phyloP scores from a whole-genome alignment of 164 flowering plant species.

The Chimonanthus salicifolius region DNA sequence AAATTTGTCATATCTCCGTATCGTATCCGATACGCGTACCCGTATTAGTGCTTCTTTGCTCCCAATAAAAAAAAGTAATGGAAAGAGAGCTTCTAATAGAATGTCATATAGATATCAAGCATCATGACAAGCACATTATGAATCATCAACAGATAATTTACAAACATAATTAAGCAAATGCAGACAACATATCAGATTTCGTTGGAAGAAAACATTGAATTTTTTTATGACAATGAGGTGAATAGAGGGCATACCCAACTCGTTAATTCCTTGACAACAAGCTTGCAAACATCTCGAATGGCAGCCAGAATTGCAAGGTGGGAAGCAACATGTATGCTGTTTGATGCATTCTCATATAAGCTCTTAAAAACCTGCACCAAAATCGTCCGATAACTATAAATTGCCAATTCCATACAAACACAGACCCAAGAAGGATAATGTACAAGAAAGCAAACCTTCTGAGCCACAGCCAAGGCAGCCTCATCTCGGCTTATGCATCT shows the following conservation, averaged over 20 bases:
- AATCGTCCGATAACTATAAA: background rate
- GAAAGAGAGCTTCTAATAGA: too few species aligned
- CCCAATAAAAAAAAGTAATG: too few species aligned
- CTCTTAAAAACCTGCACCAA: constrained; percentile 71
- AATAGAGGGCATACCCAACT: constrained; percentile 71
- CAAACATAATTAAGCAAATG: too few species aligned
- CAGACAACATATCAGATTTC: too few species aligned
- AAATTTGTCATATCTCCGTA: too few species aligned
- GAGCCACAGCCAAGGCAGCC: constrained; percentile 94
- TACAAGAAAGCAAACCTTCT: constrained; percentile 51
- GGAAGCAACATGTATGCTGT: constrained; percentile 53
- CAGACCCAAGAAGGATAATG: background rate
- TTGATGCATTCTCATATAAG: constrained; percentile 71
- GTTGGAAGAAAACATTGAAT: background rate
- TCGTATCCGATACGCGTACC: too few species aligned
- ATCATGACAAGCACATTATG: too few species aligned
- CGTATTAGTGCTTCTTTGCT: too few species aligned
- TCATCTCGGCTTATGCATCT: constrained; percentile 89
- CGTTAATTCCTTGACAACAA: constrained; percentile 90
- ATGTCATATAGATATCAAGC: too few species aligned
- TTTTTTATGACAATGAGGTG: background rate
- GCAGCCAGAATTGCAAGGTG: constrained; percentile 81
- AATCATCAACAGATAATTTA: too few species aligned
- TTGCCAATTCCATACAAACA: background rate
- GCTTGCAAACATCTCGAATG: constrained; percentile 94